Evolutionary conservation across 176 grass and related monocot species (phyloP), one percentile per base, ranked within the genome.

Genomic region (Puccinellia tenuiflora): DNA sequence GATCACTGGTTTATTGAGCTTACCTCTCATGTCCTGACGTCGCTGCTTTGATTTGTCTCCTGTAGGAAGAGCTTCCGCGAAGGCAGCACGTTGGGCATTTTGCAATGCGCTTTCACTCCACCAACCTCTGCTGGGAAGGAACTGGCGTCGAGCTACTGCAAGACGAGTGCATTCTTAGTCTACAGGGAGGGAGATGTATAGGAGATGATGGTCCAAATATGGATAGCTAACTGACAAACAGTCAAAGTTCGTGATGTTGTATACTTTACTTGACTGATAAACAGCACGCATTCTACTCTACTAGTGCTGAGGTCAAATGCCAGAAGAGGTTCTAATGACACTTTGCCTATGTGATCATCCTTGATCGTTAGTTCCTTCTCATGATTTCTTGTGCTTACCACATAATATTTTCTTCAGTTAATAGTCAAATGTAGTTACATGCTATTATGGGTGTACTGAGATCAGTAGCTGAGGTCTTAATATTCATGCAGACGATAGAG

Each of bases 101-200:
- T 77, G 22, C 85, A 92, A 22, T 98, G 91, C 78, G 92, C 92
- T 21, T 95, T 98, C 78, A 85, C 92, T 21, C 88, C 91, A 3
- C 96, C 96, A 75, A 98, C 92, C 20, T 88, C 88, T 50, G 51
- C 54, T 0, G 96, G 92, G 59, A 95, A 91, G 78, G 77, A 67
- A 43, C 86, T 95, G 35, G 96, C 90, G 16, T 82, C 60, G 47
- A 90, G 84, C 14, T 98, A 88, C 88, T 84, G 51, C 83, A 88
- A 88, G 79, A 95, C 82, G 68, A 83, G 20, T 9, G 81, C 92
- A 59, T 98, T 91, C 86, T 82, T 95, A 73, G 77, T 98, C 14
- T 98, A 98, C 64, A 95, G 69, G 48, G 82, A 87, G 5, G 60
- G 77, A 53, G 84, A 87, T 85, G 79, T 79, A 50, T 86, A 82